phyloP scores from a whole-genome alignment of 345 rosid species.

The Gossypium ekmanianum region DNA sequence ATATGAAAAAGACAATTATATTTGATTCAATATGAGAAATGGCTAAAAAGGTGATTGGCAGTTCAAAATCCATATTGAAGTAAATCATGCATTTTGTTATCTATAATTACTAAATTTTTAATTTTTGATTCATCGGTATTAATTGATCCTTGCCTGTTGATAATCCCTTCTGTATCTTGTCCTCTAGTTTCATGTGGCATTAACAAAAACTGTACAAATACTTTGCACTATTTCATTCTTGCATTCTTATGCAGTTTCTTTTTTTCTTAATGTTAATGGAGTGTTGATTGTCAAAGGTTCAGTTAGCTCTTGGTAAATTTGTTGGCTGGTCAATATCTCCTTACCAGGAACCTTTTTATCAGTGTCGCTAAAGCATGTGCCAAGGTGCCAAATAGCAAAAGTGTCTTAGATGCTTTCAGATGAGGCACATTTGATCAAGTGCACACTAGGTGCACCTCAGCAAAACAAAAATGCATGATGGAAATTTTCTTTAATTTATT shows the following conservation, averaged over 20 bases:
- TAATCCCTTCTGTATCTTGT: not conserved
- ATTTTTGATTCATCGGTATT: not conserved
- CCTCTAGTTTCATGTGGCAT: not conserved
- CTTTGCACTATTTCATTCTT: not conserved
- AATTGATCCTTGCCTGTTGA: not conserved
- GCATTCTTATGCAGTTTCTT: not conserved
- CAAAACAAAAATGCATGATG: no score
- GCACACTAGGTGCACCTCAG: no score
- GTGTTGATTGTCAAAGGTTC: not conserved
- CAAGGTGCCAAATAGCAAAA: no score
- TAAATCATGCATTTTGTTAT: not conserved
- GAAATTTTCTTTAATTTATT: no score
- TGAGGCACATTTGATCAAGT: no score
- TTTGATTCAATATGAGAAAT: not conserved
- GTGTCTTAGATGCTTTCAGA: not conserved
- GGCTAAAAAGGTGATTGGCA: not conserved
- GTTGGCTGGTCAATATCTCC: not conserved
- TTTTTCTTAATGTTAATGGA: not conserved
- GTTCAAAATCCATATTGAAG: not conserved
- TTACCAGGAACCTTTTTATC: slow-evolving; percentile 15
- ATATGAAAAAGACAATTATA: not conserved
- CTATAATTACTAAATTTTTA: not conserved
- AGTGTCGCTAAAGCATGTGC: no score
- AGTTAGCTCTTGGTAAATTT: not conserved
- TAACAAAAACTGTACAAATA: not conserved